phyloP scores from a whole-genome alignment of 192 early-diverging fungal genomes.

The Coemansia sp. region DNA sequence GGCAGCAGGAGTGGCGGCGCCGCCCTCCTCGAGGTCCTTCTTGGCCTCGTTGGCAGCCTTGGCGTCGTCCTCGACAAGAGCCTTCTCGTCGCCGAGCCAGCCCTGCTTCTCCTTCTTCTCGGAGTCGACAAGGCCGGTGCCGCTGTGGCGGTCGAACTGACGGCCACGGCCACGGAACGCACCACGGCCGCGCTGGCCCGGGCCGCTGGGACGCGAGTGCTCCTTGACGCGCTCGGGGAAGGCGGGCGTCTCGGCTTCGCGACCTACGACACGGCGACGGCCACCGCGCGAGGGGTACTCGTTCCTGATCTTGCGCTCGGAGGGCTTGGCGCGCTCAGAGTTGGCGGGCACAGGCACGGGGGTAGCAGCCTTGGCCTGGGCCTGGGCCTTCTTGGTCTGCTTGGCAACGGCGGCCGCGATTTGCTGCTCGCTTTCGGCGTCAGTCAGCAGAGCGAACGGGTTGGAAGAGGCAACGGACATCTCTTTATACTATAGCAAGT shows the following conservation, averaged over 20 bases:
- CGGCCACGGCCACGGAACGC: constrained; percentile 63
- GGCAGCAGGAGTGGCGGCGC: constrained; percentile 33
- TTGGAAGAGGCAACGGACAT: constrained; percentile 64
- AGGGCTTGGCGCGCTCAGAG: constrained; percentile 18
- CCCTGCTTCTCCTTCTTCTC: constrained; percentile 90
- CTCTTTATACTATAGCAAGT: constrained; percentile 8
- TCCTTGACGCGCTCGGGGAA: constrained; percentile 29
- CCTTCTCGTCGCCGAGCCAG: constrained; percentile 62
- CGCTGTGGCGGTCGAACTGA: constrained; percentile 84
- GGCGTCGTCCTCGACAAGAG: constrained; percentile 32
- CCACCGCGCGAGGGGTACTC: constrained; percentile 29
- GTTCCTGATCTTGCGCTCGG: constrained; percentile 8
- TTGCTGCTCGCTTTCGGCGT: constrained; percentile 56
- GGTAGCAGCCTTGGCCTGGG: constrained; percentile 10
- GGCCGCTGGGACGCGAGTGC: constrained; percentile 46
- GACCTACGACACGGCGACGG: constrained; percentile 17
- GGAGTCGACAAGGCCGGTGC: constrained; percentile 70
- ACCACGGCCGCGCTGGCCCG: constrained; percentile 55
- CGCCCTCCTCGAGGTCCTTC: constrained; percentile 36
- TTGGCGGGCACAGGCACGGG: constrained; percentile 20
- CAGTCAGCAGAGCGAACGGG: constrained; percentile 66
- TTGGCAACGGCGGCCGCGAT: constrained; percentile 35
- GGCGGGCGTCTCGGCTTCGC: constrained; percentile 16
- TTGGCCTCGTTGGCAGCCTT: constrained; percentile 41
- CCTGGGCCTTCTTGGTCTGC: constrained; percentile 38